A percentile compares a stretch with the other conserved stretches of the same genome.
Evolutionary conservation across 768 basidiomycete species (phyloP).

Genomic region (Melanogaster broomeanus): DNA sequence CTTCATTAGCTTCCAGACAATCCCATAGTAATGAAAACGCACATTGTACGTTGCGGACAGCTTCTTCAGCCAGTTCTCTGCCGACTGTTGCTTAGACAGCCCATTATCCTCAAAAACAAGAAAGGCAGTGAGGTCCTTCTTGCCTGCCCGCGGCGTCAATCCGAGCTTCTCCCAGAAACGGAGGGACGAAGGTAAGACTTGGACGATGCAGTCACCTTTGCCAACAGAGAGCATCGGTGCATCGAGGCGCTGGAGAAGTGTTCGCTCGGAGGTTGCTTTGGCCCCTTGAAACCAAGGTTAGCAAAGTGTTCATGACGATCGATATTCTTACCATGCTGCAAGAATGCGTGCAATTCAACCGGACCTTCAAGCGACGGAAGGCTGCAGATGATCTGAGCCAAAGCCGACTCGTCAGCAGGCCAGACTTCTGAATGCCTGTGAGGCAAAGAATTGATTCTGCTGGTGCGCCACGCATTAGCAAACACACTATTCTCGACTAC

Average conservation of each 20-base stretch:
- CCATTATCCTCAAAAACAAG: constrained; percentile 67
- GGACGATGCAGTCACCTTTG: constrained; percentile 69
- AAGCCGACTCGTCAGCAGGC: constrained; percentile 54
- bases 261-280: constrained; percentile 1
- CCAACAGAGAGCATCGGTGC: constrained; percentile 64
- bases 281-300: constrained; percentile 5
- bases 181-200: constrained; percentile 67
- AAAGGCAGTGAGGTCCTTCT: constrained; percentile 69
- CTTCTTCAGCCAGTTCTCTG: constrained; percentile 61
- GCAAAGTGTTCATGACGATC: not conserved
- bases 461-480: constrained; percentile 64
- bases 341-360: constrained; percentile 46
- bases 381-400: constrained; percentile 39
- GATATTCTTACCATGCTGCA: constrained; percentile 36
- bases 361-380: constrained; percentile 42
- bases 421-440: constrained; percentile 44
- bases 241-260: constrained; percentile 38
- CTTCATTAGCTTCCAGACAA: constrained; percentile 12
- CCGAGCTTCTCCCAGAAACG: constrained; percentile 89
- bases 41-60: constrained; percentile 62
- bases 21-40: constrained; percentile 22
- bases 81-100: constrained; percentile 44
- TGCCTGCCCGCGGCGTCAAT: constrained; percentile 66
- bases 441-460: constrained; percentile 23
- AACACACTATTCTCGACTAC: constrained; percentile 74